Evolutionary conservation across 2,329 filamentous ascomycete genomes (phyloP), one percentile per base, ranked within the genome.

Genomic region (Pseudocercospora ulei): DNA sequence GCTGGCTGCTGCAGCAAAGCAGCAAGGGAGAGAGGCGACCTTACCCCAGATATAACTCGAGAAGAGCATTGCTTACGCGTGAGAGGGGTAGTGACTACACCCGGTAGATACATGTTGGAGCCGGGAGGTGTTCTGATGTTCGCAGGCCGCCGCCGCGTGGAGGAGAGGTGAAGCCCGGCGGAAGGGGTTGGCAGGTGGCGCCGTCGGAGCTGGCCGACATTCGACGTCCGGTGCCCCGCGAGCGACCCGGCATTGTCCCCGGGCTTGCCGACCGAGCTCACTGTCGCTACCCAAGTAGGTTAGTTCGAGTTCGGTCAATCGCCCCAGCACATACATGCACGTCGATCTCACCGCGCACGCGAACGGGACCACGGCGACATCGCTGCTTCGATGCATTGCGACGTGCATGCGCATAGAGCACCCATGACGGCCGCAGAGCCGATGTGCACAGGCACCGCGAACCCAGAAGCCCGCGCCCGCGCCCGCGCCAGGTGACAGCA

Each of bases 351-450:
- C 13, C 25, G 13, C 16, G 26, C 27, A 37, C 27, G 22, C 30
- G 23, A 22, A 43, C 35, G 41, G 38, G 16, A 41, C 34, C 31
- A 22, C 28, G 20, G 17, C 33, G 35, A 35, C 41, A 40, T 30
- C 38, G 19, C 35, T 37, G 37, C 38, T 39, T 42, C 42, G 18
- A 48, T 51, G 46, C 46, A 51, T 49, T 27, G 36, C 46, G 42
- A 49, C 46, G 41, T 39, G 23, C 41, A 42, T 25, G 31, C 13
- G 44, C 35, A 39, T 35, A 45, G n/a, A n/a, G n/a, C n/a, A n/a
- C n/a, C n/a, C n/a, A n/a, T n/a, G n/a, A n/a, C n/a, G n/a, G n/a
- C n/a, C n/a, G n/a, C n/a, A n/a, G n/a, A n/a, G n/a, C 30, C 50
- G 46, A 31, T 31, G 18, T 14, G 9, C 24, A 26, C 9, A 28